These are phyloP conservation scores for Desmodesmus armatus DNA, from an alignment of 139 green algal genomes.

Conservation along the genomic window DNA sequence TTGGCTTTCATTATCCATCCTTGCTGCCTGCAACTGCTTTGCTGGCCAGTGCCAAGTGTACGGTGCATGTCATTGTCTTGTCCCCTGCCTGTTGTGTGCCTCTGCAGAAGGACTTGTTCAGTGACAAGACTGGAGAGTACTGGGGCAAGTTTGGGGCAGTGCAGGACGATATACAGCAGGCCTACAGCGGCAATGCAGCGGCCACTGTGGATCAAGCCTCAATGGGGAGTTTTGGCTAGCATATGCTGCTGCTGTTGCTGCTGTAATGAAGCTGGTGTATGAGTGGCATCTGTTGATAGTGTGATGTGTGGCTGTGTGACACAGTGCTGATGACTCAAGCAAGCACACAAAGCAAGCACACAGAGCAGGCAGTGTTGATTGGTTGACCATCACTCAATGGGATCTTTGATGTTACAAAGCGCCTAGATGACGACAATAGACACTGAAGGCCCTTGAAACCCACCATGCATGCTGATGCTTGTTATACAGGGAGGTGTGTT, in stretches of 20 bases:
- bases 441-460: too few species aligned
- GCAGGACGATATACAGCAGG: slow-evolving; percentile 41
- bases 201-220: background rate
- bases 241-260: background rate
- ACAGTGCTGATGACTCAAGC: background rate
- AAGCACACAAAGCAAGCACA: background rate
- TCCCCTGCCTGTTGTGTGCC: too few species aligned
- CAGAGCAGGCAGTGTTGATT: too few species aligned
- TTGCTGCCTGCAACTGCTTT: too few species aligned
- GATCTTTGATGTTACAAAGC: too few species aligned
- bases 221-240: background rate
- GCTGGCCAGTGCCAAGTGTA: too few species aligned
- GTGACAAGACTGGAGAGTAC: slow-evolving; percentile 4
- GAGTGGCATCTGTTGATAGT: background rate
- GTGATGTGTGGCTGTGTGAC: background rate
- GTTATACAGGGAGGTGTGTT: too few species aligned
- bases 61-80: too few species aligned
- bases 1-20: too few species aligned
- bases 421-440: too few species aligned
- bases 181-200: slow-evolving; percentile 38
- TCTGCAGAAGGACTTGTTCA: slow-evolving; percentile 42
- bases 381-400: too few species aligned
- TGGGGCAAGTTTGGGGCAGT: slow-evolving; percentile 48
- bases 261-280: background rate
- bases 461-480: too few species aligned